phyloP scores from a whole-genome alignment of 2,329 filamentous ascomycete species.

The Trichoderma asperellum region DNA sequence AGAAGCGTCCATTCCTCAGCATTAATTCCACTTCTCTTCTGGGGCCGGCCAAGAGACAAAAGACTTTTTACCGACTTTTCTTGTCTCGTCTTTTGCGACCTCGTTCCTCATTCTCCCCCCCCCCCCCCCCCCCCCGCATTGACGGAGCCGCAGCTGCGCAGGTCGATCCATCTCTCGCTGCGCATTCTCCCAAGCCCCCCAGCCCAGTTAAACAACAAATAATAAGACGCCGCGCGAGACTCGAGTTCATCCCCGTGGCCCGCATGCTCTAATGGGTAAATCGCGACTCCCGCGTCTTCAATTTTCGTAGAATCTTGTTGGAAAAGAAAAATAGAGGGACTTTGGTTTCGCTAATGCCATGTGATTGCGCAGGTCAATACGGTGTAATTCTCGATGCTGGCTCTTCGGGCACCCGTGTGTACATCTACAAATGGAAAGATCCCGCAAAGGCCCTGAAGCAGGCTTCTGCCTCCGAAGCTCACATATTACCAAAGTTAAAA shows the following conservation, averaged over 20 bases:
- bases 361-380: constrained; percentile 62
- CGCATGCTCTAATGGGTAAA: constrained; percentile 24
- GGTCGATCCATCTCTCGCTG: constrained; percentile 3
- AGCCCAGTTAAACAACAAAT: not conserved
- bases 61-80: not conserved
- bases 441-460: constrained; percentile 66
- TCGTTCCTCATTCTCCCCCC: not conserved
- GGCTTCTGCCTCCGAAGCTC: constrained; percentile 48
- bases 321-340: not conserved
- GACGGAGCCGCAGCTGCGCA: not conserved
- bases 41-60: not conserved
- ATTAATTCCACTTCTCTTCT: not conserved
- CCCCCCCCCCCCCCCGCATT: constrained; percentile 13
- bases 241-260: not conserved
- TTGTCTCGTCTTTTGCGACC: constrained; percentile 2
- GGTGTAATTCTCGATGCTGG: constrained; percentile 97
- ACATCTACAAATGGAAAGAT: constrained; percentile 93
- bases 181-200: not conserved
- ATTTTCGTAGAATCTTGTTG: not conserved
- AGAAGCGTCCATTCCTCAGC: constrained; percentile 17
- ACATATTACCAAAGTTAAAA: constrained; percentile 75
- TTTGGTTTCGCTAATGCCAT: constrained; percentile 8
- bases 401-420: constrained; percentile 92
- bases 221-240: constrained; percentile 9
- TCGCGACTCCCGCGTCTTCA: not conserved